Conservation (phyloP, 495 filamentous ascomycete species). For the Halenospora varia region DNA sequence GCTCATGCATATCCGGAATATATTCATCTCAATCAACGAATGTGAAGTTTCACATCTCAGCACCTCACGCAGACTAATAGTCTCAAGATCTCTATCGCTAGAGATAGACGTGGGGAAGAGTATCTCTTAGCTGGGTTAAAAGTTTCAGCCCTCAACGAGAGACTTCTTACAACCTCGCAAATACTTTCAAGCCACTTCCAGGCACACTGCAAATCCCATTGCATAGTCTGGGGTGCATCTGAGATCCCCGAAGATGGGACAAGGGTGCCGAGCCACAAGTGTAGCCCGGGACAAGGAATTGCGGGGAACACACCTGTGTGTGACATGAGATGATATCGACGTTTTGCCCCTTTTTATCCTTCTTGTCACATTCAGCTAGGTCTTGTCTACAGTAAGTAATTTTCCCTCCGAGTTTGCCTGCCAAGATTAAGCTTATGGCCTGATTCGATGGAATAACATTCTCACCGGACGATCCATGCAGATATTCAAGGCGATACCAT, state of each 20-base stretch:
- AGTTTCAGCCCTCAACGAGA: too few relatives aligned
- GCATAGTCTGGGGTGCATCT: background rate
- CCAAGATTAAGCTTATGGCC: background rate
- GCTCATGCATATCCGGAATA: background rate
- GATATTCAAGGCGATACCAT: background rate
- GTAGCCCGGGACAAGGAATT: background rate
- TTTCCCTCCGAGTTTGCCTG: background rate
- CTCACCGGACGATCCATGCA: background rate
- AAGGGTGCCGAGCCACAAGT: background rate
- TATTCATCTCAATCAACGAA: background rate
- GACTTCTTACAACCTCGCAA: too few relatives aligned
- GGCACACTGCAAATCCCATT: background rate
- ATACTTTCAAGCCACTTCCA: too few relatives aligned
- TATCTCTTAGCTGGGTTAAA: too few relatives aligned
- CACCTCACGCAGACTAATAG: background rate
- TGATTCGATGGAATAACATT: background rate
- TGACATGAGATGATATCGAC: background rate
- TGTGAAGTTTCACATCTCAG: background rate
- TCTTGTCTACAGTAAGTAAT: background rate
- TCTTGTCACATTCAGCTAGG: background rate
- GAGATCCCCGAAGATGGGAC: background rate
- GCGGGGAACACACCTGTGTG: background rate
- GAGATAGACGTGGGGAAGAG: too few relatives aligned
- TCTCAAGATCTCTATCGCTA: too few relatives aligned
- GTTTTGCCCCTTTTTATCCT: background rate